Percentiles rank a stretch among this genome's conserved stretches.
phyloP scores from a whole-genome alignment of 2,329 filamentous ascomycete species.

The Dothistroma pini region DNA sequence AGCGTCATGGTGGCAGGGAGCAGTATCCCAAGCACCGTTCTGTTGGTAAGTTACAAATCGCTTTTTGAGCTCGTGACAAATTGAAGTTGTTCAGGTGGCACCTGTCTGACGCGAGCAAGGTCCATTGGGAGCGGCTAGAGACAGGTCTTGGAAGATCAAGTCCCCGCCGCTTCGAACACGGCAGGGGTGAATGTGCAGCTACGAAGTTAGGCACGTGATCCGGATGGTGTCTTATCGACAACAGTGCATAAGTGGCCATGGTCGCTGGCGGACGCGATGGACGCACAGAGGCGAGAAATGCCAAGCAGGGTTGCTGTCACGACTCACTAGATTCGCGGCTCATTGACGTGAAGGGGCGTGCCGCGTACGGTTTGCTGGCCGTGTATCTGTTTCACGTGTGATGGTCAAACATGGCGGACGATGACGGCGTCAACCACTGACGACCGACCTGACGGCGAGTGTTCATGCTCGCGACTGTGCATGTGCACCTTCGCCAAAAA shows the following conservation, averaged over 20 bases:
- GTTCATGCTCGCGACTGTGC: no score
- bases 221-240: background rate
- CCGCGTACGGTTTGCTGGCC: background rate
- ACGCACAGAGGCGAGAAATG: background rate
- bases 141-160: background rate
- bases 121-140: background rate
- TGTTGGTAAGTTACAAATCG: background rate
- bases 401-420: background rate
- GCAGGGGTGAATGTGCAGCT: background rate
- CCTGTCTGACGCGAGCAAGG: background rate
- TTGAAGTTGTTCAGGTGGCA: background rate
- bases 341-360: background rate
- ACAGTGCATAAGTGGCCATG: constrained; percentile 1
- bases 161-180: background rate
- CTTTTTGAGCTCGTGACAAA: background rate
- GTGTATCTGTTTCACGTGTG: background rate
- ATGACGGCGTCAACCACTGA: no score
- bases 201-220: background rate
- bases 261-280: background rate
- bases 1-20: constrained; percentile 2
- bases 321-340: background rate
- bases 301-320: background rate
- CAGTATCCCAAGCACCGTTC: background rate
- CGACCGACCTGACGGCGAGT: no score
- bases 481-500: no score